Conservation (phyloP, 2,329 filamentous ascomycete species). For the Aschersonia sp. region DNA sequence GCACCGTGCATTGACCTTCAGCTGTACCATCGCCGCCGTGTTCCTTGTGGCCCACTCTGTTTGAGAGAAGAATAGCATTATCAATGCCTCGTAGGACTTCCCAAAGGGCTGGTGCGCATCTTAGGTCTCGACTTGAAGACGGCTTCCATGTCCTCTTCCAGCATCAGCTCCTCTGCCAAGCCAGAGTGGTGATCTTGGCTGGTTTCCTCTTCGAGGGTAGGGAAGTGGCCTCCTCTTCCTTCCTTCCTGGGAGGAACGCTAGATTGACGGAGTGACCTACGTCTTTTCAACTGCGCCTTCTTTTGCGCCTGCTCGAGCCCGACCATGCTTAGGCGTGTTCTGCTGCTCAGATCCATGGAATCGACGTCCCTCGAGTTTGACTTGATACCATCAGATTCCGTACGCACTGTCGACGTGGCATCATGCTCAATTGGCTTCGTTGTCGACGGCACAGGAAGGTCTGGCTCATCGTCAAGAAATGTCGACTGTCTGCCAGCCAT, state of each 20-base stretch:
- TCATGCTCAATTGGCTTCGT: not conserved
- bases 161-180: conserved; percentile 55
- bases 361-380: conserved; percentile 5
- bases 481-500: conserved; percentile 48
- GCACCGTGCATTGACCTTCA: no score
- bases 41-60: not conserved
- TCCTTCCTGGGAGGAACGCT: conserved; percentile 24
- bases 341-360: conserved; percentile 34
- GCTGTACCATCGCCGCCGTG: not conserved
- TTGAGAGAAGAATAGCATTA: not conserved
- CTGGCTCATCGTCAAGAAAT: conserved; percentile 16
- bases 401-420: not conserved
- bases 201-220: conserved; percentile 31
- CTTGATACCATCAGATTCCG: not conserved
- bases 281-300: conserved; percentile 43
- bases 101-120: conserved; percentile 60
- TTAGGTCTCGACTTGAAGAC: conserved; percentile 77
- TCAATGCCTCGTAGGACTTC: conserved; percentile 28
- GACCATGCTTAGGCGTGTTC: conserved; percentile 47
- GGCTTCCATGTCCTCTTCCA: conserved; percentile 60
- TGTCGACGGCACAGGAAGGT: conserved; percentile 8
- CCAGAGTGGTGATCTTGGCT: conserved; percentile 22
- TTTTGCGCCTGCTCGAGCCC: conserved; percentile 46
- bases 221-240: conserved; percentile 30
- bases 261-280: conserved; percentile 33